These are phyloP conservation scores for Theobroma cacao DNA, from an alignment of 345 rosid genomes.

Conservation along the genomic window DNA sequence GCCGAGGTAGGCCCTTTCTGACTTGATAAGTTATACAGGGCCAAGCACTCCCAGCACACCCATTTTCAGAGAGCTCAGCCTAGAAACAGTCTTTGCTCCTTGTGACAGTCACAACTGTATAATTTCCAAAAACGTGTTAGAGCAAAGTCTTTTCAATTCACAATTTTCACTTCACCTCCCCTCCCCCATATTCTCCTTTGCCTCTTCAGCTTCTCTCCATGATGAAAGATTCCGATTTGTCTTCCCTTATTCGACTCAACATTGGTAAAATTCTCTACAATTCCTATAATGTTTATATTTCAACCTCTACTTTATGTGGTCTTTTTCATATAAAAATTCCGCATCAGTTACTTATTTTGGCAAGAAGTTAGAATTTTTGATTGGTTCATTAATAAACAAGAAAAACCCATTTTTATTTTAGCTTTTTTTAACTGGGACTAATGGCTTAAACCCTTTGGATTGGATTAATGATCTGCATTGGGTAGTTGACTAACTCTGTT, in stretches of 20 bases:
- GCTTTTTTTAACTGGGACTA: conserved; percentile 2
- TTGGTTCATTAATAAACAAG: not conserved
- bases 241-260: conserved; percentile 76
- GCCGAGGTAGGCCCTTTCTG: too few species aligned
- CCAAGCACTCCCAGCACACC: not conserved
- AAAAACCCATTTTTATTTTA: not conserved
- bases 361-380: not conserved
- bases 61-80: not conserved
- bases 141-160: not conserved
- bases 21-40: too few species aligned
- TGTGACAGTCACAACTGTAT: too few species aligned
- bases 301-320: too few species aligned
- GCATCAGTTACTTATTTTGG: not conserved
- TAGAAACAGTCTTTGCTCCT: not conserved
- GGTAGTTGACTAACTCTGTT: not conserved
- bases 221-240: conserved; percentile 29
- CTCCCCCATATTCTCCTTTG: not conserved
- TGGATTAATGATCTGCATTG: conserved; percentile 1
- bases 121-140: not conserved
- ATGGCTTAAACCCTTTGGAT: not conserved
- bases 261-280: conserved; percentile 43
- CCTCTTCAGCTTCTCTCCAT: not conserved
- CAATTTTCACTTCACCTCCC: not conserved
- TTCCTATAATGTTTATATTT: not conserved
- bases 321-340: not conserved